phyloP scores from a whole-genome alignment of 768 basidiomycete genomes.

The Multifurca ochricompacta region DNA sequence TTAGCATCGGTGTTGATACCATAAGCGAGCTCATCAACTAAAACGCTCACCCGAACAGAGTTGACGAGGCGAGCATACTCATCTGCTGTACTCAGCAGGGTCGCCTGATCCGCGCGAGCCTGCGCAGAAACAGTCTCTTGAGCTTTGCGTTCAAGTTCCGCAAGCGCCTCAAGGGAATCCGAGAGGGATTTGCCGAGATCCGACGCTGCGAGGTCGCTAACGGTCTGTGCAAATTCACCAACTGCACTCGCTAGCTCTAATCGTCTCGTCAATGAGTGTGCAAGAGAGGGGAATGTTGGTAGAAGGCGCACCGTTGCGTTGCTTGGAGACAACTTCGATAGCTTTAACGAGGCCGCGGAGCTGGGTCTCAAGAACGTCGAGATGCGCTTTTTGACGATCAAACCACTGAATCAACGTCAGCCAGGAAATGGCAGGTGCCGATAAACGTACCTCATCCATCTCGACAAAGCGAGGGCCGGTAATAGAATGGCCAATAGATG shows the following conservation, averaged over 20 bases:
- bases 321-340: constrained; percentile 77
- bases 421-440: neutral
- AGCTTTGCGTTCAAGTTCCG: constrained; percentile 64
- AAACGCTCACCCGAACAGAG: constrained; percentile 64
- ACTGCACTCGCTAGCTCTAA: constrained; percentile 62
- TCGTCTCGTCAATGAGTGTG: neutral
- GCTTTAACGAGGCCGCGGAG: constrained; percentile 80
- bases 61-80: constrained; percentile 90
- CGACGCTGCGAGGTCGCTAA: constrained; percentile 62
- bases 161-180: constrained; percentile 58
- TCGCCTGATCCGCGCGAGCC: constrained; percentile 74
- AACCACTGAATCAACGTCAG: constrained; percentile 65
- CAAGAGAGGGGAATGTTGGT: neutral
- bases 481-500: constrained; percentile 72
- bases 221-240: constrained; percentile 72
- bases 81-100: constrained; percentile 78
- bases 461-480: constrained; percentile 79
- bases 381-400: constrained; percentile 73
- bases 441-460: constrained; percentile 63
- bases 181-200: constrained; percentile 72
- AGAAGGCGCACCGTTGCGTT: constrained; percentile 53
- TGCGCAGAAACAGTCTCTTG: constrained; percentile 70
- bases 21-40: neutral
- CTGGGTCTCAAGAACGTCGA: constrained; percentile 88
- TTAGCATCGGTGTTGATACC: neutral